Conservation (phyloP, 2,329 filamentous ascomycete species). For the Claviceps pazoutovae region DNA sequence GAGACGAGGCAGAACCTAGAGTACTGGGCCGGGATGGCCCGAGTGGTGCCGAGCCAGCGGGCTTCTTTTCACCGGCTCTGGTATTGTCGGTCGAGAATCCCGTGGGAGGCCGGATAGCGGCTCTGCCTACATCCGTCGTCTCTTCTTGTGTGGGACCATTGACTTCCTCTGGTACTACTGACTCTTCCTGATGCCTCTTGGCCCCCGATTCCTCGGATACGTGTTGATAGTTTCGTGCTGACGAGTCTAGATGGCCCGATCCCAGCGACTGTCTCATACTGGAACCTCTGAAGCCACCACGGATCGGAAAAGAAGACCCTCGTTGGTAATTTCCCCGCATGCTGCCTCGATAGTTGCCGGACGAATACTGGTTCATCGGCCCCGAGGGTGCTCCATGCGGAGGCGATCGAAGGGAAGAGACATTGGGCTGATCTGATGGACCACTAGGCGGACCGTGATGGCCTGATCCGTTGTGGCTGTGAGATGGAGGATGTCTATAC, state of each 20-base stretch:
- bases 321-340: slow-evolving; percentile 24
- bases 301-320: slow-evolving; percentile 43
- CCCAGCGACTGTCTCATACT: slow-evolving; percentile 60
- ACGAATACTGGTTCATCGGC: slow-evolving; percentile 39
- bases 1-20: slow-evolving; percentile 34
- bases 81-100: neutral
- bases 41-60: neutral
- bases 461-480: slow-evolving; percentile 37
- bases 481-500: slow-evolving; percentile 39
- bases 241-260: slow-evolving; percentile 19
- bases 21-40: neutral
- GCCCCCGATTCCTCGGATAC: slow-evolving; percentile 8
- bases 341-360: slow-evolving; percentile 25
- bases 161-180: neutral
- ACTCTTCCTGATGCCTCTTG: slow-evolving; percentile 9
- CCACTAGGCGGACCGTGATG: slow-evolving; percentile 38
- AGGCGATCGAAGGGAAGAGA: slow-evolving; percentile 32
- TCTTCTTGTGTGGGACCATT: neutral
- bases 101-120: neutral
- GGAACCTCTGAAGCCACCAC: slow-evolving; percentile 40
- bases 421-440: slow-evolving; percentile 41
- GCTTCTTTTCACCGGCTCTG: slow-evolving; percentile 3
- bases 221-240: slow-evolving; percentile 8
- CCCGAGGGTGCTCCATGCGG: slow-evolving; percentile 43
- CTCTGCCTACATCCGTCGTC: neutral